These are phyloP conservation scores for Suhomyces anneliseae DNA, from an alignment of 1,139 yeast species.

Conservation along the genomic window DNA sequence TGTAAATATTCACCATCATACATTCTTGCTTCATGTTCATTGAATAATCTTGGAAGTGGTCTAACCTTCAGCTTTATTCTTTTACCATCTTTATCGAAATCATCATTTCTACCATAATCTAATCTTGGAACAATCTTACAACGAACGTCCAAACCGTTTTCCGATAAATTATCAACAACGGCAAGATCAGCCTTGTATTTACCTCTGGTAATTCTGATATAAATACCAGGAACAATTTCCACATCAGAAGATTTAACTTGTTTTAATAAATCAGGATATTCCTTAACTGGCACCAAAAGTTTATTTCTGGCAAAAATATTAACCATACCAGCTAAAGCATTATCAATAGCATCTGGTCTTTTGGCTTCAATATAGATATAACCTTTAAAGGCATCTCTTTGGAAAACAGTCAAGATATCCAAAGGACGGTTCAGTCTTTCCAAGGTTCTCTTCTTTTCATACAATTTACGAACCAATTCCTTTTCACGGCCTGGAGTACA, in stretches of 20 bases:
- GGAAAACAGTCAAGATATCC: constrained; percentile 87
- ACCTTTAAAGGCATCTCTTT: constrained; percentile 89
- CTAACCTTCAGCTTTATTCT: constrained; percentile 56
- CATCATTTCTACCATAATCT: constrained; percentile 78
- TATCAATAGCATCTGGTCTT: constrained; percentile 87
- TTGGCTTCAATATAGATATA: constrained; percentile 94
- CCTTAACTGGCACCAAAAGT: constrained; percentile 90
- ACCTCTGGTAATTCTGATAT: constrained; percentile 88
- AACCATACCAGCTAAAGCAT: constrained; percentile 85
- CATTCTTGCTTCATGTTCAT: constrained; percentile 63
- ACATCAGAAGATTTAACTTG: constrained; percentile 88
- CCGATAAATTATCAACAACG: constrained; percentile 87
- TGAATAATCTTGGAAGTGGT: constrained; percentile 84
- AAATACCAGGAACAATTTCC: constrained; percentile 86
- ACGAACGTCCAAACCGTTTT: constrained; percentile 91
- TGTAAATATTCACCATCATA: constrained; percentile 61
- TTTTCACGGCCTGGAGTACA: constrained; percentile 93
- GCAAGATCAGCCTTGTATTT: constrained; percentile 93
- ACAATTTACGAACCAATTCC: constrained; percentile 79
- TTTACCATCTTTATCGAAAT: constrained; percentile 56
- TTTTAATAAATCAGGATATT: constrained; percentile 88
- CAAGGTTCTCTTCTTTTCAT: constrained; percentile 75
- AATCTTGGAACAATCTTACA: constrained; percentile 90
- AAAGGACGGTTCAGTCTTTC: constrained; percentile 62
- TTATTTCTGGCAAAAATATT: constrained; percentile 73